These are phyloP conservation scores for Colletotrichum coccodes DNA, from an alignment of 2,329 filamentous ascomycete genomes.

Conservation along the genomic window DNA sequence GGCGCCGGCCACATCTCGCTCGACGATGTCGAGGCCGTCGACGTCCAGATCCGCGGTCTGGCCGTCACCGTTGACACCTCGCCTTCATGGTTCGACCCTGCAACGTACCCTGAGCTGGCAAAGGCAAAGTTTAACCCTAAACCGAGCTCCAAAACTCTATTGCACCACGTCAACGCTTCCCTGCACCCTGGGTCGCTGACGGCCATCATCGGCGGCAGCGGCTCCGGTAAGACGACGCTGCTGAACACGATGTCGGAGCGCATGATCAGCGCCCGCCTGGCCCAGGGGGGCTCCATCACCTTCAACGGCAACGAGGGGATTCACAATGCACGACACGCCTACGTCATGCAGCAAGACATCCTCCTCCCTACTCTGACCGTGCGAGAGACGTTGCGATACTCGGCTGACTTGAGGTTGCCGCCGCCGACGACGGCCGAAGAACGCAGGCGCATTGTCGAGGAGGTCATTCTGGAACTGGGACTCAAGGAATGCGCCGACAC, in stretches of 20 bases:
- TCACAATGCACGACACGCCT: constrained; percentile 68
- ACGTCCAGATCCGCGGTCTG: constrained; percentile 63
- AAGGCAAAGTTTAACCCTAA: constrained; percentile 48
- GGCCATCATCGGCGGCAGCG: constrained; percentile 80
- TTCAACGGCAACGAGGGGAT: constrained; percentile 71
- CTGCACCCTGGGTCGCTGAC: constrained; percentile 75
- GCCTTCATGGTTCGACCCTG: constrained; percentile 61
- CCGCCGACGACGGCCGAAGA: constrained; percentile 68
- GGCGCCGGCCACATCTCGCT: constrained; percentile 52
- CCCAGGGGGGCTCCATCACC: constrained; percentile 62
- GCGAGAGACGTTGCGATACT: constrained; percentile 78
- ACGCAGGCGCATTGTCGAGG: constrained; percentile 73
- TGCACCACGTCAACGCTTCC: constrained; percentile 71
- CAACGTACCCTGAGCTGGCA: constrained; percentile 55
- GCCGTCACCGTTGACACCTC: constrained; percentile 68
- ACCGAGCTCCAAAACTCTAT: constrained; percentile 60
- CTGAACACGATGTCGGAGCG: constrained; percentile 78
- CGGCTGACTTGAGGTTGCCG: constrained; percentile 77
- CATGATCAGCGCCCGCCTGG: constrained; percentile 64
- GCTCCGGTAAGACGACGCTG: constrained; percentile 78
- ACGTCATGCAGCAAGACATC: constrained; percentile 83
- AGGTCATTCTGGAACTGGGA: constrained; percentile 80
- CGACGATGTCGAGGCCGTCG: constrained; percentile 65
- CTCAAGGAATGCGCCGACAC: constrained; percentile 83
- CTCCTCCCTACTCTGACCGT: constrained; percentile 79